These are phyloP conservation scores for Tolypocladium endophyticum DNA, from an alignment of 2,329 filamentous ascomycete genomes.

Conservation along the genomic window DNA sequence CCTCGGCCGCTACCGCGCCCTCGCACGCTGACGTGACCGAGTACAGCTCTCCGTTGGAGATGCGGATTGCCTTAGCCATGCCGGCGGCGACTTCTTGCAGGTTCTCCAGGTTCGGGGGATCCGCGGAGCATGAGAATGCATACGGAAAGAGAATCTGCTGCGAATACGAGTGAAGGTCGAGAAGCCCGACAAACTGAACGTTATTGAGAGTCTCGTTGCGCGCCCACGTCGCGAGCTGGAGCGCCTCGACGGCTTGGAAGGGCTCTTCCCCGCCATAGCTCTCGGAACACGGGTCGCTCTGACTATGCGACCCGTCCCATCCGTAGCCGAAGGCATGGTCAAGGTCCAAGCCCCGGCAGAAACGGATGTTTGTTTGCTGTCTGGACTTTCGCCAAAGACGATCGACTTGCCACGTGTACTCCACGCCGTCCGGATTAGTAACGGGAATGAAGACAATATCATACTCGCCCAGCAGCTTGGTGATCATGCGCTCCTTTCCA, in stretches of 20 bases:
- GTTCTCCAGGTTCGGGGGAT: conserved; percentile 82
- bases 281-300: conserved; percentile 78
- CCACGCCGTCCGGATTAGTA: conserved; percentile 87
- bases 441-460: conserved; percentile 85
- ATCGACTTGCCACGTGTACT: conserved; percentile 86
- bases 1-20: conserved; percentile 45
- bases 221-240: conserved; percentile 69
- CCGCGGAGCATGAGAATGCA: conserved; percentile 66
- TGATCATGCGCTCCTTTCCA: conserved; percentile 60
- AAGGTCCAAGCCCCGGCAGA: conserved; percentile 81
- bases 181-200: conserved; percentile 67
- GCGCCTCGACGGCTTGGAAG: conserved; percentile 75
- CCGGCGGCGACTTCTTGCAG: conserved; percentile 83
- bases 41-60: conserved; percentile 67
- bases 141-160: conserved; percentile 93
- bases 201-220: conserved; percentile 65
- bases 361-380: conserved; percentile 69
- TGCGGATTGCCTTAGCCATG: conserved; percentile 77
- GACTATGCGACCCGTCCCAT: conserved; percentile 61
- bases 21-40: conserved; percentile 79
- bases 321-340: conserved; percentile 78
- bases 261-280: conserved; percentile 75
- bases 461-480: conserved; percentile 69
- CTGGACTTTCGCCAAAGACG: conserved; percentile 92
- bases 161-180: conserved; percentile 91